A percentile compares a stretch with the other conserved stretches of the same genome.
Conservation (phyloP, 805 yeast species). For the Ascoidea rubescens region DNA sequence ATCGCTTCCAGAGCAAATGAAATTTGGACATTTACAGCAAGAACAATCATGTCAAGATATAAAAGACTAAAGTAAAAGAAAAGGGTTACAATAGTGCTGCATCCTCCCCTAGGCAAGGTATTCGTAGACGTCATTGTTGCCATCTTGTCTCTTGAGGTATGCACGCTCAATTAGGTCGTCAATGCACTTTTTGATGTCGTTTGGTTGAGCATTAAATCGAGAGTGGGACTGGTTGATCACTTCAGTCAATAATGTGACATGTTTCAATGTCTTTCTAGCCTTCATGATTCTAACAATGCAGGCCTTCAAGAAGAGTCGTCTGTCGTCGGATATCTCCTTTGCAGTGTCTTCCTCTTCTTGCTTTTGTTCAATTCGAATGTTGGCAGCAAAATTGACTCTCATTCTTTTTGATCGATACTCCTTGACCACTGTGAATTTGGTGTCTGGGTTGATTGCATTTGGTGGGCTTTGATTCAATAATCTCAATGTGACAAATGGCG, state of each 20-base stretch:
- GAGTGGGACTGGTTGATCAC: slow-evolving; percentile 73
- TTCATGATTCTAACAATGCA: slow-evolving; percentile 96
- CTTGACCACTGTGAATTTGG: slow-evolving; percentile 53
- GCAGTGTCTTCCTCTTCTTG: slow-evolving; percentile 64
- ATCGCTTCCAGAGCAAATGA: too few species aligned
- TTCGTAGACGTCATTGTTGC: slow-evolving; percentile 48
- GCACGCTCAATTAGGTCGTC: slow-evolving; percentile 78
- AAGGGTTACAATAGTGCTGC: too few species aligned
- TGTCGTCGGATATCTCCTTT: slow-evolving; percentile 73
- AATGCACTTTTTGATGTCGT: slow-evolving; percentile 78
- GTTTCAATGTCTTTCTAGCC: slow-evolving; percentile 70
- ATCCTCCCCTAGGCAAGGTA: slow-evolving; percentile 47
- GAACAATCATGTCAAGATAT: too few species aligned
- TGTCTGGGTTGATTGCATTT: slow-evolving; percentile 37
- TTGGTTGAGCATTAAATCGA: slow-evolving; percentile 73
- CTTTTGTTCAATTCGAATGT: slow-evolving; percentile 37
- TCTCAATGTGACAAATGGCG: slow-evolving; percentile 68
- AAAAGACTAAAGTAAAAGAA: too few species aligned
- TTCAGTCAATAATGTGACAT: slow-evolving; percentile 72
- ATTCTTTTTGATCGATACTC: slow-evolving; percentile 80
- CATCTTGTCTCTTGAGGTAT: slow-evolving; percentile 59
- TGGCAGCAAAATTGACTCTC: slow-evolving; percentile 66
- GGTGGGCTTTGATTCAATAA: slow-evolving; percentile 55
- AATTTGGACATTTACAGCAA: too few species aligned
- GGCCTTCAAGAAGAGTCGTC: slow-evolving; percentile 78